Conservation (phyloP, 2,329 filamentous ascomycete genomes). For the Paecilomyces niveus region DNA sequence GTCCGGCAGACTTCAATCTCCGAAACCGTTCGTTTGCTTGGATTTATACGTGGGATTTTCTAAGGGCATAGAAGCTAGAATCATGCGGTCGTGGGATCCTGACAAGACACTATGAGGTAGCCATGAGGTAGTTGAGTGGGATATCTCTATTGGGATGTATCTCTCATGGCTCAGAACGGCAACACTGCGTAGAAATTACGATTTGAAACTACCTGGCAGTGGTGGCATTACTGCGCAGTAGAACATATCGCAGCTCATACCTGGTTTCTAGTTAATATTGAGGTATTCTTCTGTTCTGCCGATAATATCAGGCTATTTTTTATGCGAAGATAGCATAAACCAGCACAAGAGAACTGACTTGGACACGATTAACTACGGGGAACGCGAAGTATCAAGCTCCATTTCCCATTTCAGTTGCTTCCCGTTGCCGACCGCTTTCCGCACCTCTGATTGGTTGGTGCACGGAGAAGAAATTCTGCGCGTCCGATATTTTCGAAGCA, state of each 20-base stretch:
- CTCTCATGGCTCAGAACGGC: neutral
- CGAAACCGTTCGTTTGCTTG: neutral
- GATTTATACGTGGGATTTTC: neutral
- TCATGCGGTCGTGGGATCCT: neutral
- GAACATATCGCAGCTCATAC: too few relatives aligned
- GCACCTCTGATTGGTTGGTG: conserved; percentile 26
- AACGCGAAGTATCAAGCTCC: neutral
- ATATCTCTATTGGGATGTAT: neutral
- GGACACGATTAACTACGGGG: neutral
- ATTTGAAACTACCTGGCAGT: neutral
- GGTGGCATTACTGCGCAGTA: neutral
- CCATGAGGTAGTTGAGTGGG: neutral
- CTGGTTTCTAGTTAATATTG: too few relatives aligned
- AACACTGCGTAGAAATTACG: neutral
- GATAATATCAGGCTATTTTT: too few relatives aligned
- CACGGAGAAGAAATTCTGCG: conserved; percentile 21
- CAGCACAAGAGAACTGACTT: neutral
- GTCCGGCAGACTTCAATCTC: neutral
- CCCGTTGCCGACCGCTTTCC: neutral
- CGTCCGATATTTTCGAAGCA: conserved; percentile 1
- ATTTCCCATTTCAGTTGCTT: neutral
- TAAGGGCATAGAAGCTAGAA: neutral
- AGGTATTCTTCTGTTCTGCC: too few relatives aligned
- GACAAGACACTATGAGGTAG: neutral
- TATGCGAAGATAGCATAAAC: neutral